Evolutionary conservation across 2,329 filamentous ascomycete genomes (phyloP), one percentile per base, ranked within the genome.

Genomic region (Elsinoe necatrix): DNA sequence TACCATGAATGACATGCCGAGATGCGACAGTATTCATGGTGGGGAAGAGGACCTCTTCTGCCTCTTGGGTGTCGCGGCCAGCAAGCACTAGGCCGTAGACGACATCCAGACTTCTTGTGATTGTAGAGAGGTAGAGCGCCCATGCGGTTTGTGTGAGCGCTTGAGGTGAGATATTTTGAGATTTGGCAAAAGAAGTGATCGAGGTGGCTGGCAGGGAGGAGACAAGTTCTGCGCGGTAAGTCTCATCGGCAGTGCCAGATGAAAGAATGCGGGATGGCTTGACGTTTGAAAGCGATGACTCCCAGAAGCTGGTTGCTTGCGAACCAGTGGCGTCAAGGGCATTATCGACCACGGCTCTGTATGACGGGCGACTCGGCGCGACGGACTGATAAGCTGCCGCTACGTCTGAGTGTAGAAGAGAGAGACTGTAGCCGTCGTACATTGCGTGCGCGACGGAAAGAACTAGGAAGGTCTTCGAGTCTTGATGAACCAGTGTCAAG

Each of bases 11-110:
- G 2, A 91, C 77, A 1, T 80, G 80, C 9, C 90, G 79, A 6
- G 95, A 76, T 0, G 86, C 81, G 0, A 95, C 83, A 0, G 91
- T 95, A 65, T 95, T 96, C 87, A 96, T 95, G 0, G 87, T 89
- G 0, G 91, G 92, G 64, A 95, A 96, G 66, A 91, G 77, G 11
- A 92, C 70, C 23, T 80, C 69, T 42, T 86, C 80, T 0, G 82
- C 80, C 14, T 80, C 78, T 45, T 87, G 84, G 8, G 82, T 83
- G 57, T 93, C 88, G n/a, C 92, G 80, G 14, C 92, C 91, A 0
- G 89, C 90, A 11, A 95, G 75, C 1, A 96, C 85, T 0, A 88
- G 81, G 0, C 92, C 92, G 65, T 93, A 95, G 0, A 83, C 78
- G 3, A 95, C 80, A 61, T 95, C 90, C 0, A 95, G 77, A 0